Evolutionary conservation across 208 protist species (phyloP), one percentile per base, ranked within the genome.

Genomic region (Leishmania amazonensis): DNA sequence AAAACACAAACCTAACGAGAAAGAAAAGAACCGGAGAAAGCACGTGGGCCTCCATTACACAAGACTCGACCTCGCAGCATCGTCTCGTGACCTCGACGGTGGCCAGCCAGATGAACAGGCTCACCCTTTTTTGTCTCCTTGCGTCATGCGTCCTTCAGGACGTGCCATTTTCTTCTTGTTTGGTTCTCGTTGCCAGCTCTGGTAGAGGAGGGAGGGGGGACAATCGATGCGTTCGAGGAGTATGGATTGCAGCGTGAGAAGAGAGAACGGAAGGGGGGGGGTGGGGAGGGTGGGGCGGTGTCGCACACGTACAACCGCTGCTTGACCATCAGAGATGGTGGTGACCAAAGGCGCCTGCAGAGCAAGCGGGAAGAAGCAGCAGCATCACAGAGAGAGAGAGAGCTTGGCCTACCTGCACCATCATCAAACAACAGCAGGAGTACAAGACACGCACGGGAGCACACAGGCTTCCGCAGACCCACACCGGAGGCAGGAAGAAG

Each of bases 11-110:
- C 57, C 24, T 31, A 31, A 11, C 28, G 57, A 35, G 62, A 38
- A 67, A 85, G 78, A 78, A 78, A 79, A 77, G 9, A 83, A 53
- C 21, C 31, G 47, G 47, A 58, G 58, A 85, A 58, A 24, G 62
- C 13, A 11, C 15, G 6, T 73, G 31, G 24, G 4, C 17, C 54
- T 54, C 45, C 40, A 58, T 42, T 71, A 72, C 64, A 17, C 1
- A 45, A 35, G 35, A 57, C 17, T 35, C 42, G 31, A 17, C 71
- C 24, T 54, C 31, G 45, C 71, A 35, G 45, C 17, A n/a, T 51
- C 15, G 42, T 35, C 42, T 21, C 8, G 47, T n/a, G 11, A 40
- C 8, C 40, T 35, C 67, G 35, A 8, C 35, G 15, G 13, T 40
- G 31, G 67, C 3, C 38, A 72, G 31, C 51, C 35, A n/a, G 4